Conservation (phyloP, 2,329 filamentous ascomycete species). For the Trichoderma sp. region DNA sequence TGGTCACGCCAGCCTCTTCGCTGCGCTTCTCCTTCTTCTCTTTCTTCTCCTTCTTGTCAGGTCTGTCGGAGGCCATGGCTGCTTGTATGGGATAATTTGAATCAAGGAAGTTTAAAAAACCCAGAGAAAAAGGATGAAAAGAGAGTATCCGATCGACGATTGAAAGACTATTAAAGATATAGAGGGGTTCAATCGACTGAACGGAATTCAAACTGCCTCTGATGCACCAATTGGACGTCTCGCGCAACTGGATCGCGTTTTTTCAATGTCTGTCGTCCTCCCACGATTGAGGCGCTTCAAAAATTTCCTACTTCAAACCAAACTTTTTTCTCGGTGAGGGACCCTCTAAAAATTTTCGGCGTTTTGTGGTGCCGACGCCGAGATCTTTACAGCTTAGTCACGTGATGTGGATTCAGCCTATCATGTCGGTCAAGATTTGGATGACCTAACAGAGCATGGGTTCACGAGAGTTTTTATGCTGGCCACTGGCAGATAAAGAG, state of each 20-base stretch:
- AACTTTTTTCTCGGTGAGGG: slow-evolving; percentile 36
- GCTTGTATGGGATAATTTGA: slow-evolving; percentile 23
- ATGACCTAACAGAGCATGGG: neutral
- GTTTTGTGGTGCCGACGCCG: slow-evolving; percentile 37
- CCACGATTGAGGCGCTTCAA: slow-evolving; percentile 28
- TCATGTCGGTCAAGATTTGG: neutral
- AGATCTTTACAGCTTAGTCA: neutral
- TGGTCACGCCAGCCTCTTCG: slow-evolving; percentile 55
- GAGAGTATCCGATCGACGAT: neutral
- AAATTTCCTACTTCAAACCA: slow-evolving; percentile 31
- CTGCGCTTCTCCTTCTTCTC: slow-evolving; percentile 63
- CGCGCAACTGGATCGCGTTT: slow-evolving; percentile 17
- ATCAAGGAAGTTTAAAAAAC: neutral
- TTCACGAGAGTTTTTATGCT: neutral
- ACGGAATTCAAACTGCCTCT: neutral
- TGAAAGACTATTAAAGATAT: neutral
- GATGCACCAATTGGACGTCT: slow-evolving; percentile 17
- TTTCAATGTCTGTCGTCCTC: slow-evolving; percentile 23
- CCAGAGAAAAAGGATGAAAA: neutral
- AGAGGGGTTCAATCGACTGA: neutral
- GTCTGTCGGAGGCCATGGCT: slow-evolving; percentile 51
- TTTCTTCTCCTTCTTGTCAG: slow-evolving; percentile 58
- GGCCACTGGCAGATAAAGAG: neutral
- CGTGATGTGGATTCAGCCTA: neutral
- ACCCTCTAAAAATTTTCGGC: slow-evolving; percentile 33